Base-by-base conservation (phyloP, 805 yeast genomes). In the Pichia ethanolica region DNA sequence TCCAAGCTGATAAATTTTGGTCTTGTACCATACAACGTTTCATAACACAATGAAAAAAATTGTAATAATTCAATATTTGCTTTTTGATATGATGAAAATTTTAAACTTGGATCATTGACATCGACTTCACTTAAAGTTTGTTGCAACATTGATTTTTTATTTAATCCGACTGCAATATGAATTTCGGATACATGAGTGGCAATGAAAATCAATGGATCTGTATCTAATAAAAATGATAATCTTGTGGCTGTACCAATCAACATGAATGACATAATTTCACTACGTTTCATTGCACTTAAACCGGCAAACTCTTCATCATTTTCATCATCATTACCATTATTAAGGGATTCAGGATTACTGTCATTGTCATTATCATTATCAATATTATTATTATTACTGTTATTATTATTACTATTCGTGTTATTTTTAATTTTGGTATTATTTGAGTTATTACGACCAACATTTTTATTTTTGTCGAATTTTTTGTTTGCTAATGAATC, bases 221-320 rank as follows among this genome's bases (percentile, higher is more conserved):
- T 77, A 41, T 86, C 87, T 70, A 88, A 78, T 57, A 89, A 77
- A 62, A 88, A 95, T 4, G 96, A 93, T 39, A 90, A 68, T 49
- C 97, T 72, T 2, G 88, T 84, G 0, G 95, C 90, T 2, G 87
- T 81, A 3, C 97, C 97, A 44, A 88, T 82, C 52, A 89, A 75
- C 93, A 89, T 86, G 91, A 96, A 90, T 0, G 95, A 85, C 89
- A 89, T 86, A 38, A 96, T 74, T 63, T 88, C 90, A 53, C 90
- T 82, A 59, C 96, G 71, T 57, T 95, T 73, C 78, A 89, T 81
- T 1, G 96, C 95, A 33, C 88, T 87, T 42, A 87, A 68, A 0
- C 96, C 96, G 0, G 90, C 83, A 40, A 79, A 67, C 34, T 77
- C 75, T 35, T 78, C 79, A 11, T 69, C 77, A 14, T 61, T 67